A percentile compares a stretch with the other conserved stretches of the same genome.
Evolutionary conservation across 257 asterid species (phyloP).

Genomic region (Dorcoceras hygrometricum): DNA sequence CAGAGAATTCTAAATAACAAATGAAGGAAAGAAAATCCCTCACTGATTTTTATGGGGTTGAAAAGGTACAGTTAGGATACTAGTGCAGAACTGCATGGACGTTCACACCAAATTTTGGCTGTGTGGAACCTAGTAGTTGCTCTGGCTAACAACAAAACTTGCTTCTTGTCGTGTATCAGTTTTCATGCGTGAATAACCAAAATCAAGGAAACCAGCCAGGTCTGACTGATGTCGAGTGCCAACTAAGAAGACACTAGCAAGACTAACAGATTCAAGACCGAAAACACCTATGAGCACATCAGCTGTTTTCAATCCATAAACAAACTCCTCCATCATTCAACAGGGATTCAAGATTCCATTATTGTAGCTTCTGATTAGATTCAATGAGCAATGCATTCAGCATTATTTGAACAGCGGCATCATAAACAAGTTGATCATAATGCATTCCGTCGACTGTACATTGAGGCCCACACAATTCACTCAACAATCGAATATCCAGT

Average conservation of each 20-base stretch:
- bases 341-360: constrained; percentile 25
- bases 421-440: constrained; percentile 69
- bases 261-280: constrained; percentile 16
- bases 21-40: constrained; percentile 14
- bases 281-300: constrained; percentile 16
- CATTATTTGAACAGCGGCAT: constrained; percentile 74
- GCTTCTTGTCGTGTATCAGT: constrained; percentile 27
- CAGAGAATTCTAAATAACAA: neutral
- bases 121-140: constrained; percentile 31
- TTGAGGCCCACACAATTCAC: constrained; percentile 57
- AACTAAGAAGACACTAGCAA: constrained; percentile 25
- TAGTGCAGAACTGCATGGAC: constrained; percentile 35
- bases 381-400: constrained; percentile 82
- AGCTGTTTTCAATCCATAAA: constrained; percentile 9
- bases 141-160: constrained; percentile 35
- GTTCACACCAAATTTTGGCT: constrained; percentile 48
- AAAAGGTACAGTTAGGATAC: constrained; percentile 26
- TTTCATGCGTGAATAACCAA: constrained; percentile 33
- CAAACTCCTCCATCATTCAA: constrained; percentile 19
- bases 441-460: constrained; percentile 95
- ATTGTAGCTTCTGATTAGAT: constrained; percentile 69
- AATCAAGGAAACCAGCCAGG: constrained; percentile 23
- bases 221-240: constrained; percentile 26
- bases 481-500: constrained; percentile 63
- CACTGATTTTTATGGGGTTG: constrained; percentile 22